Evolutionary conservation across 2,329 filamentous ascomycete species (phyloP), one percentile per base, ranked within the genome.

Genomic region (Arthrobotrys entomopaga): DNA sequence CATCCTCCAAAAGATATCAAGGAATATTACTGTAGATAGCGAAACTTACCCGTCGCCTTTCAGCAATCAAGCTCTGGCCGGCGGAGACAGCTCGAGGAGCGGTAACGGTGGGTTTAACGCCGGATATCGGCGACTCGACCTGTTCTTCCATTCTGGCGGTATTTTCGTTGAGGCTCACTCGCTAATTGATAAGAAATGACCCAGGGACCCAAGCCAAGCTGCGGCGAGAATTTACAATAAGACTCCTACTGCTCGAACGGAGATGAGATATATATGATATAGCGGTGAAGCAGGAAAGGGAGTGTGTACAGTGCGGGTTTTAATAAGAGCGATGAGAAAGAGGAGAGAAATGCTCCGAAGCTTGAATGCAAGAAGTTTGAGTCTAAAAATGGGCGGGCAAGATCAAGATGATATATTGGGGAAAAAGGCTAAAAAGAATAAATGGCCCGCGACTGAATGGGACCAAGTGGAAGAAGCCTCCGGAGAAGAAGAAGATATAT

Each of bases 11-110:
- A 34, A 34, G 29, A 34, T 34, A 8, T 34, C 29, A 34, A 34
- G 29, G 29, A 34, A 34, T 34, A 34, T 34, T 3, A 10, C 10
- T 19, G 49, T 16, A 11, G 22, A 52, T 19, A 26, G 19, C 19
- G 38, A 34, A 34, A 24, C 70, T 58, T 59, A 74, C 70, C 5
- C 70, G 19, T 49, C 70, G 50, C 29, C 70, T 40, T 49, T 74
- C 70, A 22, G 70, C 70, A 46, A 74, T 74, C 52, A 67, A 57
- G n/a, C 70, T 74, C 58, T 74, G 70, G 38, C 70, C 63, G 22
- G 57, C 15, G 38, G 70, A 34, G 11, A 74, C 38, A 4, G 40
- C 48, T 40, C 70, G 63, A 10, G 63, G 29, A 11, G 63, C 26
- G 13, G 63, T 67, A 52, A 67, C 56, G 3, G 70, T 74, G 20